Conservation (phyloP, 2,329 filamentous ascomycete genomes). For the Diplodia seriata region DNA sequence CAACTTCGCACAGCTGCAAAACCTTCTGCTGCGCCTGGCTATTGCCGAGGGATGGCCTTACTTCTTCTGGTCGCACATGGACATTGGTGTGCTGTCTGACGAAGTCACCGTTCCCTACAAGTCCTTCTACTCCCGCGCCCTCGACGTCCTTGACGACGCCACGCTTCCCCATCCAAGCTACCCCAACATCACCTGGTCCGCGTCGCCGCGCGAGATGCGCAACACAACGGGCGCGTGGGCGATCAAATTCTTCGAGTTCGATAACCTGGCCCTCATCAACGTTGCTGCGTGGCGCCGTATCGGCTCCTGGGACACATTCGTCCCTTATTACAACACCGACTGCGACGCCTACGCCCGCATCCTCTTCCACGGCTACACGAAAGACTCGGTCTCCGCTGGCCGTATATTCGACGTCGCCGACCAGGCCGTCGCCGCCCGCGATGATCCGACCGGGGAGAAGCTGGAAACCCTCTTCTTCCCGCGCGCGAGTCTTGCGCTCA, state of each 20-base stretch:
- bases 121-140: conserved; percentile 42
- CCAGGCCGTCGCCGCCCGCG: neutral
- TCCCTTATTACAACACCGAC: conserved; percentile 65
- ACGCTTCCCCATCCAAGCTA: conserved; percentile 13
- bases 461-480: conserved; percentile 26
- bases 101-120: conserved; percentile 46
- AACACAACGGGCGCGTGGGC: conserved; percentile 52
- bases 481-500: neutral
- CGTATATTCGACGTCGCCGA: conserved; percentile 35
- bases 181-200: conserved; percentile 24
- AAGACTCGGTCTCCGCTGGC: conserved; percentile 33
- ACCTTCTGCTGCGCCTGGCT: conserved; percentile 59
- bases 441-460: conserved; percentile 1
- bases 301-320: conserved; percentile 64
- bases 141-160: conserved; percentile 36
- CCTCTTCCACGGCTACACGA: conserved; percentile 33
- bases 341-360: conserved; percentile 54
- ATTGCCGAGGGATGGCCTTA: conserved; percentile 54
- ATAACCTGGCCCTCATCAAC: conserved; percentile 65
- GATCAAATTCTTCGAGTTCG: conserved; percentile 64
- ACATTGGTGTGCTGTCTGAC: conserved; percentile 57
- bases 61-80: conserved; percentile 67
- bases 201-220: conserved; percentile 7
- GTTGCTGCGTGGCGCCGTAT: conserved; percentile 59
- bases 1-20: conserved; percentile 63